Conservation (phyloP, 805 yeast species). For the Saccharomycopsis selenospora region DNA sequence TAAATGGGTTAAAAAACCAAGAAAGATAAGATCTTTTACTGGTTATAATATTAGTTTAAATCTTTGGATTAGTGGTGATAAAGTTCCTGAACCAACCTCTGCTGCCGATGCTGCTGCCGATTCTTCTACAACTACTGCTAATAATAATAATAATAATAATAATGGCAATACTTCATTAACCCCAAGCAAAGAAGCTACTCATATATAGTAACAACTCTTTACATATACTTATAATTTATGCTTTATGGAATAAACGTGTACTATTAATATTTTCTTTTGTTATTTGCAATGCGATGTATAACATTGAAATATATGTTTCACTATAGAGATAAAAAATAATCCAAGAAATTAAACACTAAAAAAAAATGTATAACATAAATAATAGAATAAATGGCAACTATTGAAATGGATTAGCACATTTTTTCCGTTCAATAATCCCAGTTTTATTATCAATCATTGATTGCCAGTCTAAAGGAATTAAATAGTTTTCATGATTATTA, state of each 20-base stretch:
- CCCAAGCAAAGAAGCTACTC: neutral
- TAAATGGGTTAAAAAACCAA: constrained; percentile 36
- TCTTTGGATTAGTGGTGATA: constrained; percentile 34
- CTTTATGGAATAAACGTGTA: neutral
- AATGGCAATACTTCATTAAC: too few relatives aligned
- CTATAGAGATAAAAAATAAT: too few relatives aligned
- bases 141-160: too few relatives aligned
- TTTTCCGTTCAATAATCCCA: constrained; percentile 71
- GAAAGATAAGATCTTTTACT: constrained; percentile 38
- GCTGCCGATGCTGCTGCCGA: constrained; percentile 1
- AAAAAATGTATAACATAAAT: too few relatives aligned
- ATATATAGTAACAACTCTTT: neutral
- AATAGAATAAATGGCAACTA: too few relatives aligned
- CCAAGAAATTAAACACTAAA: too few relatives aligned
- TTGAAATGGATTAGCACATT: constrained; percentile 84
- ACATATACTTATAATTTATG: neutral
- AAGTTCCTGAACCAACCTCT: constrained; percentile 2
- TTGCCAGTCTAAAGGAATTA: constrained; percentile 94
- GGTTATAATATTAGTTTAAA: constrained; percentile 33
- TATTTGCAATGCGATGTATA: too few relatives aligned
- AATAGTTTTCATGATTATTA: constrained; percentile 61
- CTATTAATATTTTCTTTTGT: neutral
- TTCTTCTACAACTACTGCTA: neutral
- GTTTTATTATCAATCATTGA: constrained; percentile 77
- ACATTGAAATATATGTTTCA: too few relatives aligned